A percentile compares a stretch with the other conserved stretches of the same genome.
Evolutionary conservation across 768 basidiomycete genomes (phyloP).

Genomic region (Agrocybe praecox): DNA sequence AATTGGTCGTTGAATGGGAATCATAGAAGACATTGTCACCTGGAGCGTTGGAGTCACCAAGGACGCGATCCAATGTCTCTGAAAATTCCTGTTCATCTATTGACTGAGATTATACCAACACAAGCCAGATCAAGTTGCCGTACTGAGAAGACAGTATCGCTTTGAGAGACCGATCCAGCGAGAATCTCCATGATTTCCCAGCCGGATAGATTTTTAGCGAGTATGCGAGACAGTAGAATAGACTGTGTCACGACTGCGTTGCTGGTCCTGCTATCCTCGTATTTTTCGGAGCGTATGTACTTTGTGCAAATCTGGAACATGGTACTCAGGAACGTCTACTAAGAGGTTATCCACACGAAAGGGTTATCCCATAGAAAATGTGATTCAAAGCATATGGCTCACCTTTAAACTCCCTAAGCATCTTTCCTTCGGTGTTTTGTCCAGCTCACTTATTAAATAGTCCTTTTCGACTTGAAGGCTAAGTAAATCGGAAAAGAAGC

Average conservation of each 20-base stretch:
- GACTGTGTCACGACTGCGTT: constrained; percentile 57
- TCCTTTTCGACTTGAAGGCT: constrained; percentile 52
- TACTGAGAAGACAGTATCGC: constrained; percentile 62
- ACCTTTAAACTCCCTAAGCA: constrained; percentile 58
- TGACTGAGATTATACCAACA: not conserved
- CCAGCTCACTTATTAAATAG: constrained; percentile 44
- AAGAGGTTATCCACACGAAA: not conserved
- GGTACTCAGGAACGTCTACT: constrained; percentile 55
- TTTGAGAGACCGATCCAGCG: constrained; percentile 58
- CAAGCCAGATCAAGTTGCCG: not conserved
- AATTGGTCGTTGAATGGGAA: not conserved
- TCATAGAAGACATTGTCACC: constrained; percentile 31
- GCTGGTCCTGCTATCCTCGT: constrained; percentile 36
- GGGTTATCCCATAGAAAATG: not conserved
- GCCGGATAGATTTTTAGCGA: constrained; percentile 62
- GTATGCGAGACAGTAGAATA: constrained; percentile 45
- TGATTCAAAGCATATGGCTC: constrained; percentile 13
- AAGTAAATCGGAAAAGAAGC: constrained; percentile 58
- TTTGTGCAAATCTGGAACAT: constrained; percentile 51
- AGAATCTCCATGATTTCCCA: constrained; percentile 77
- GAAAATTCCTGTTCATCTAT: constrained; percentile 47
- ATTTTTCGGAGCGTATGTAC: constrained; percentile 34
- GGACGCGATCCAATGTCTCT: constrained; percentile 43
- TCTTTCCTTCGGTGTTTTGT: constrained; percentile 45
- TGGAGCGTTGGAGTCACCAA: constrained; percentile 47